Evolutionary conservation across 768 basidiomycete species (phyloP).

Genomic region (Boletus pseudo-olivaceus): DNA sequence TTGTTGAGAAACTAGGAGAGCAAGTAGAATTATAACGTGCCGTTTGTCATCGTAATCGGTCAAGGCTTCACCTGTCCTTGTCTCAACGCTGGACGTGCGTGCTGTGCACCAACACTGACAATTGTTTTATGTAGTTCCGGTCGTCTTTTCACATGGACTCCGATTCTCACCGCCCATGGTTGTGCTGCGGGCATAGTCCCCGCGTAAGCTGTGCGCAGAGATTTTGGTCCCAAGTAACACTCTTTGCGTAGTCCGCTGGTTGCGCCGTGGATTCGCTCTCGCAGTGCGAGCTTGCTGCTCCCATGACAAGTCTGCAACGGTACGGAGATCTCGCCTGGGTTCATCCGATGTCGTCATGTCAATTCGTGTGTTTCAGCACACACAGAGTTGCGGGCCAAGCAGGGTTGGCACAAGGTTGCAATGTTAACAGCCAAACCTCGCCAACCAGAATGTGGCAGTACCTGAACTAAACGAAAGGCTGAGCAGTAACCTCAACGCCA

Average conservation of each 20-base stretch:
- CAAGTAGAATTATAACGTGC: background rate
- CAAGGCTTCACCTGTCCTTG: background rate
- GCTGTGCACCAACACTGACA: slow-evolving; percentile 21
- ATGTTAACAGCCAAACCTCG: slow-evolving; percentile 21
- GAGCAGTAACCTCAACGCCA: slow-evolving; percentile 19
- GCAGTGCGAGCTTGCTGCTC: background rate
- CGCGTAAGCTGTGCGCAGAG: slow-evolving; percentile 20
- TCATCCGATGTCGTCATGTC: slow-evolving; percentile 3
- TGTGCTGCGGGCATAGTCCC: slow-evolving; percentile 20
- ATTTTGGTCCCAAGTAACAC: background rate
- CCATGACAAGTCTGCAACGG: background rate
- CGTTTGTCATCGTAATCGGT: background rate
- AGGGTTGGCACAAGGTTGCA: slow-evolving; percentile 26
- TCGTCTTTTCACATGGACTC: slow-evolving; percentile 16
- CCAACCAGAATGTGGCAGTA: slow-evolving; percentile 19
- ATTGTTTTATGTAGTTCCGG: slow-evolving; percentile 14
- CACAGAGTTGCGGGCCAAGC: slow-evolving; percentile 11
- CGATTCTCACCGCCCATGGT: slow-evolving; percentile 22
- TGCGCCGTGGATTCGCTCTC: background rate
- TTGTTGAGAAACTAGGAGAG: slow-evolving; percentile 11
- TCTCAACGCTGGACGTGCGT: background rate
- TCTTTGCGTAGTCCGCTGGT: background rate
- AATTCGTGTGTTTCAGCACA: slow-evolving; percentile 12
- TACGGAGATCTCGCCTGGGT: background rate
- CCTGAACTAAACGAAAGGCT: slow-evolving; percentile 16